These are phyloP conservation scores for Chytriomyces sp. DNA, from an alignment of 192 early-diverging fungal genomes.

Conservation along the genomic window DNA sequence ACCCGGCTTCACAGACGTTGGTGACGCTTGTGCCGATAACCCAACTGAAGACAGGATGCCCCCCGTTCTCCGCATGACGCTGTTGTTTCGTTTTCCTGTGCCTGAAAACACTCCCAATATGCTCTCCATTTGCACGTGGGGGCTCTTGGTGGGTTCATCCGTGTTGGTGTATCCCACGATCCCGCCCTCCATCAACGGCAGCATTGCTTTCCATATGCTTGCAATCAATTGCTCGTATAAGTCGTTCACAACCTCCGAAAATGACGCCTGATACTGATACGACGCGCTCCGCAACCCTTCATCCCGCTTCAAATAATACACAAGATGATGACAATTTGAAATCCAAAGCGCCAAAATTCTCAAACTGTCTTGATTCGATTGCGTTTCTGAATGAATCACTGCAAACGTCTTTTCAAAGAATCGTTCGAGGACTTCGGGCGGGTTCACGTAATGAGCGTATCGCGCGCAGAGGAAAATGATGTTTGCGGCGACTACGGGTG, in stretches of 20 bases:
- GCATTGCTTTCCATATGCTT: conserved; percentile 7
- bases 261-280: conserved; percentile 73
- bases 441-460: conserved; percentile 83
- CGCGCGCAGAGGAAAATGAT: conserved; percentile 86
- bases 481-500: conserved; percentile 77
- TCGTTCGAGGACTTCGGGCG: conserved; percentile 72
- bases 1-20: conserved; percentile 13
- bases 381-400: conserved; percentile 4
- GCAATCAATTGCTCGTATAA: conserved; percentile 34
- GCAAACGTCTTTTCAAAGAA: conserved; percentile 65
- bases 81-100: conserved; percentile 19
- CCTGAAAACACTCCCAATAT: conserved; percentile 22
- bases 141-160: neutral
- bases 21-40: neutral
- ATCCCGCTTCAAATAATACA: conserved; percentile 90
- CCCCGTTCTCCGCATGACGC: conserved; percentile 23
- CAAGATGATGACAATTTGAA: conserved; percentile 78
- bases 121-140: conserved; percentile 29
- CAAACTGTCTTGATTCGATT: conserved; percentile 53
- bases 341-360: conserved; percentile 81
- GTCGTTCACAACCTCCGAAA: conserved; percentile 81
- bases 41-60: conserved; percentile 26
- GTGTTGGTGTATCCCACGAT: conserved; percentile 18
- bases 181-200: conserved; percentile 21
- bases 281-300: conserved; percentile 70